Base-by-base conservation (phyloP, 805 yeast genomes). In the Kazachstania taianensis region DNA sequence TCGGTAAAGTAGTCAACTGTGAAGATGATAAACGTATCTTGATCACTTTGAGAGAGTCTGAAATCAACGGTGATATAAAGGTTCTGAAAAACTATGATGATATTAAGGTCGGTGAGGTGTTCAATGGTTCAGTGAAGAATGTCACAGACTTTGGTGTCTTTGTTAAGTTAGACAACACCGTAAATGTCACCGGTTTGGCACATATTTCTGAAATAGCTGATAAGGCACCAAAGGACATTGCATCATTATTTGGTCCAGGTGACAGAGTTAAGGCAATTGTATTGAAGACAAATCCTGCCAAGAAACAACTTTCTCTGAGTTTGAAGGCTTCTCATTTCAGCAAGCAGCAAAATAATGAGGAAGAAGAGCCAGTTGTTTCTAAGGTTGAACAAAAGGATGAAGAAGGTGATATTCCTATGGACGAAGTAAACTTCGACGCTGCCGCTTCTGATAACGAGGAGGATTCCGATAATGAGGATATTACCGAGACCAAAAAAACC, bases 71-170 rank as follows among this genome's bases (percentile, higher is more conserved):
- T 30, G 77, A 76, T 16, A 55, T 74, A 40, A 66, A 70, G 38
- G 54, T 68, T 20, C 56, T 75, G 50, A 81, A 79, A 55, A 63
- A 65, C 36, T 77, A 80, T 45, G 77, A 70, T 30, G 92, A 82
- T 39, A 65, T 89, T 37, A 61, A 72, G 38, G 75, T 69, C 35
- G 94, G 82, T 37, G 82, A 79, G 19, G 62, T 78, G 20, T 74
- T 65, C 46, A 89, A 81, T 52, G 98, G 96, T 54, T 62, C 77
- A 3, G 79, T 89, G 30, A 78, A 73, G 53, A 72, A 72, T 41
- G 82, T 78, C 17, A 77, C 86, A 23, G 94, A 83, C 32, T 89
- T 78, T 54, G 98, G 98, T 64, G 94, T 85, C 3, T 89, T 89
- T 53, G 81, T 89, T 35, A 78, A 74, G 43, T 65, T 89, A 37